Percentiles rank a stretch among this genome's conserved stretches.
Evolutionary conservation across 331 rosid species (phyloP).

Genomic region (Malus hybrid): DNA sequence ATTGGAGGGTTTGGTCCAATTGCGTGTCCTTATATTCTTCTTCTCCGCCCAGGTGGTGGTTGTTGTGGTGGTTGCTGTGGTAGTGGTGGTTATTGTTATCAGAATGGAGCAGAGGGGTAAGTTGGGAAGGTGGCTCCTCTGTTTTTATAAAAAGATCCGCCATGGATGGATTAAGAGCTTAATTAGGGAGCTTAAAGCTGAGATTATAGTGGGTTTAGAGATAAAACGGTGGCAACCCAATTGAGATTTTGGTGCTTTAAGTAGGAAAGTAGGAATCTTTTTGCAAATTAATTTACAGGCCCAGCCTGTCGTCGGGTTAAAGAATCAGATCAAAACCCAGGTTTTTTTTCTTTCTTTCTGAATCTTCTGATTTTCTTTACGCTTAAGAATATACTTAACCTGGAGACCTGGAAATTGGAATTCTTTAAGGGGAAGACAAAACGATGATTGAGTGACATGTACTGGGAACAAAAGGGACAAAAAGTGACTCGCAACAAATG

Average conservation of each 20-base stretch:
- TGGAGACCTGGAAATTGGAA: neutral
- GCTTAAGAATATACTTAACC: neutral
- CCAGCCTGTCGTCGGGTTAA: neutral
- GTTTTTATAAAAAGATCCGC: conserved; percentile 21
- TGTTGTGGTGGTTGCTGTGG: neutral
- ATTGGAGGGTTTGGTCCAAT: conserved; percentile 35
- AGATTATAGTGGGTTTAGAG: neutral
- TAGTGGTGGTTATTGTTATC: conserved; percentile 1
- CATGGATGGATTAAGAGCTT: conserved; percentile 9
- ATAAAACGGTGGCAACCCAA: conserved; percentile 8
- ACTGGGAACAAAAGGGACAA: neutral
- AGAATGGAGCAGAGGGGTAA: conserved; percentile 29
- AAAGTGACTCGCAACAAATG: neutral
- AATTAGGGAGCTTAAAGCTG: neutral
- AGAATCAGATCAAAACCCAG: neutral
- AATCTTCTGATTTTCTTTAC: neutral
- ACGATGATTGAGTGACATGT: neutral
- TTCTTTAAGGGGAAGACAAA: neutral
- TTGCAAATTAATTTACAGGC: neutral
- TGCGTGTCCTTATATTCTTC: conserved; percentile 17
- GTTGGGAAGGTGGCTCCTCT: conserved; percentile 21
- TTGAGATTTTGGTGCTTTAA: neutral
- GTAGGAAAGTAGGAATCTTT: neutral
- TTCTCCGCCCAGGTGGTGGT: neutral
- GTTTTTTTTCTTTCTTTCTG: neutral